A percentile compares a stretch with the other conserved stretches of the same genome.
Evolutionary conservation across 1,284 basidiomycete genomes (phyloP).

Genomic region (Phellopilus nigrolimitatus): DNA sequence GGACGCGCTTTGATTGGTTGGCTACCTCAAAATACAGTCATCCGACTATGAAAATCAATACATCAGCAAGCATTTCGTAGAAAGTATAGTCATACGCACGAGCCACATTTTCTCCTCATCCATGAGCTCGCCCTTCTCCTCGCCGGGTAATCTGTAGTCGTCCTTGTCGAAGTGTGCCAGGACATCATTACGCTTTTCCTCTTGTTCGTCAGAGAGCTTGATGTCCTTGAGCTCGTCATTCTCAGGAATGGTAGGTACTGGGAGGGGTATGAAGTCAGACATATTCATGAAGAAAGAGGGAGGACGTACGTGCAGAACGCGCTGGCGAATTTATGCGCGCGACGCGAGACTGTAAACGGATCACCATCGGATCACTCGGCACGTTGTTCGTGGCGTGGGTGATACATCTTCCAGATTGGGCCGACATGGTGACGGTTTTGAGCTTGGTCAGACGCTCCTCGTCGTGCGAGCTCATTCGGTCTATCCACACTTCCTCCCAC

Average conservation of each 20-base stretch:
- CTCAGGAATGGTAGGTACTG: conserved; percentile 8
- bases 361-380: too few species aligned
- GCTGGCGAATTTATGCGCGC: too few species aligned
- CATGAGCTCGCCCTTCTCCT: conserved; percentile 42
- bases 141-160: conserved; percentile 42
- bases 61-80: too few species aligned
- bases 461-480: too few species aligned
- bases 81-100: conserved; percentile 40
- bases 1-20: not conserved
- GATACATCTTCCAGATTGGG: too few species aligned
- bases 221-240: conserved; percentile 6
- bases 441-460: too few species aligned
- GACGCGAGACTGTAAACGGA: too few species aligned
- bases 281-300: not conserved
- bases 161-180: conserved; percentile 51
- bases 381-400: too few species aligned
- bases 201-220: conserved; percentile 42
- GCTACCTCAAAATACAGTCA: conserved; percentile 63
- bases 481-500: too few species aligned
- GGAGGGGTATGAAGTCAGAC: conserved; percentile 12
- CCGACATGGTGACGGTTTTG: too few species aligned
- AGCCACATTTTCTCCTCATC: conserved; percentile 76
- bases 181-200: conserved; percentile 49
- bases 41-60: conserved; percentile 37
- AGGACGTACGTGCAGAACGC: too few species aligned